These are phyloP conservation scores for Colletotrichum orchidophilum DNA, from an alignment of 2,329 filamentous ascomycete genomes.

Conservation along the genomic window DNA sequence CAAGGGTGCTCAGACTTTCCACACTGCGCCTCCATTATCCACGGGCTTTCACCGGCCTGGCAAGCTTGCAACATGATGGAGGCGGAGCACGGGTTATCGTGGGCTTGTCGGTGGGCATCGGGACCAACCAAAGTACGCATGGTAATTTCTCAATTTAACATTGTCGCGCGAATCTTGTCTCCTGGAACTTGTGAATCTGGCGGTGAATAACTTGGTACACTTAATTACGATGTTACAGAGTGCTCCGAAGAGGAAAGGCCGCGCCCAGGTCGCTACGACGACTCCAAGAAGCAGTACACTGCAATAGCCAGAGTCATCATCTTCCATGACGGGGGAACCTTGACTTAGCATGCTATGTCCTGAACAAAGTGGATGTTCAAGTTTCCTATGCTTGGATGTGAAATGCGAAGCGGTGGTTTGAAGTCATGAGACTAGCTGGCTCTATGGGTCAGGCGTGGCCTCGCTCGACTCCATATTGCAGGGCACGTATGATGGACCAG, in stretches of 20 bases:
- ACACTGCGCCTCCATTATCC: slow-evolving; percentile 29
- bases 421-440: slow-evolving; percentile 21
- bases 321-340: background rate
- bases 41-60: background rate
- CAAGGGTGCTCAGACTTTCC: slow-evolving; percentile 17
- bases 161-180: slow-evolving; percentile 1
- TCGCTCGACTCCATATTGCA: background rate
- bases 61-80: slow-evolving; percentile 25
- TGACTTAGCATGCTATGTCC: background rate
- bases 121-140: slow-evolving; percentile 22
- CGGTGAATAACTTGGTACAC: no score
- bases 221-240: no score
- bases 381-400: background rate
- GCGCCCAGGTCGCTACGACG: no score
- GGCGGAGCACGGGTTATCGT: slow-evolving; percentile 30
- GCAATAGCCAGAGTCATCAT: background rate
- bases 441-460: slow-evolving; percentile 30
- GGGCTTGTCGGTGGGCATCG: background rate
- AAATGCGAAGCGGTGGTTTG: background rate
- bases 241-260: no score
- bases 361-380: background rate
- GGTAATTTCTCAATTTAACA: slow-evolving; percentile 33
- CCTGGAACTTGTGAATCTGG: background rate
- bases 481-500: background rate
- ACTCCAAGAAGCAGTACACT: no score